Percentiles rank a stretch among this genome's conserved stretches.
Evolutionary conservation across 306 rosid genomes (phyloP).

Genomic region (Casuarina glauca): DNA sequence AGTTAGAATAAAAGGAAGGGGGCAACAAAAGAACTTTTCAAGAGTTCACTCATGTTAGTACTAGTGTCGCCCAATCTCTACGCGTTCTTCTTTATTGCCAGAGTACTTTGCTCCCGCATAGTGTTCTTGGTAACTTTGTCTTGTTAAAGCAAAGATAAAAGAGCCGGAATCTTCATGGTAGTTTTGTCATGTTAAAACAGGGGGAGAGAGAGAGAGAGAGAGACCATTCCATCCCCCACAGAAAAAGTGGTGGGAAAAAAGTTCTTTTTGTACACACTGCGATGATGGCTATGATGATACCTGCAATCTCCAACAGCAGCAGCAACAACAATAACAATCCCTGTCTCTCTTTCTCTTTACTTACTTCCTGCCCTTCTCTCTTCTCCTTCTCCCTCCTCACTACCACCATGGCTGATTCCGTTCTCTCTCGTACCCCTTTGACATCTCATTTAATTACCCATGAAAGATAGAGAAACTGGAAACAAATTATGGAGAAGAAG

Average conservation of each 20-base stretch:
- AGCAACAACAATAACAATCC: conserved; percentile 20
- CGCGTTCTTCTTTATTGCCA: too few species aligned
- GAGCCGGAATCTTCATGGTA: conserved; percentile 21
- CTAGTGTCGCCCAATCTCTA: too few species aligned
- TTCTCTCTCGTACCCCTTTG: not conserved
- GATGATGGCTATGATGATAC: conserved; percentile 93
- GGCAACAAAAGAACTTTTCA: too few species aligned
- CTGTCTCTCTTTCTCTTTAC: conserved; percentile 15
- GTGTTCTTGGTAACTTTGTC: not conserved
- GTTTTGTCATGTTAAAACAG: conserved; percentile 19
- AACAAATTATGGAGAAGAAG: conserved; percentile 58
- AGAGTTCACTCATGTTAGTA: too few species aligned
- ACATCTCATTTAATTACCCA: conserved; percentile 35
- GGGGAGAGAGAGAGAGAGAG: conserved; percentile 27
- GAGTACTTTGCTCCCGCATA: too few species aligned
- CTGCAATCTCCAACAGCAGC: conserved; percentile 64
- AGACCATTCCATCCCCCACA: conserved; percentile 65
- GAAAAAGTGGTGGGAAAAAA: conserved; percentile 84
- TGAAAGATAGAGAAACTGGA: conserved; percentile 28
- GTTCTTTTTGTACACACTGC: conserved; percentile 94
- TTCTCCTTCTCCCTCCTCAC: not conserved
- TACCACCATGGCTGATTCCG: conserved; percentile 25
- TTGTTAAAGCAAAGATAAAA: not conserved
- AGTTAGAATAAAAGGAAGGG: too few species aligned
- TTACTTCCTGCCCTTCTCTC: conserved; percentile 12